Evolutionary conservation across 495 filamentous ascomycete species (phyloP).

Genomic region (Aspergillus sclerotiicarbonarius): DNA sequence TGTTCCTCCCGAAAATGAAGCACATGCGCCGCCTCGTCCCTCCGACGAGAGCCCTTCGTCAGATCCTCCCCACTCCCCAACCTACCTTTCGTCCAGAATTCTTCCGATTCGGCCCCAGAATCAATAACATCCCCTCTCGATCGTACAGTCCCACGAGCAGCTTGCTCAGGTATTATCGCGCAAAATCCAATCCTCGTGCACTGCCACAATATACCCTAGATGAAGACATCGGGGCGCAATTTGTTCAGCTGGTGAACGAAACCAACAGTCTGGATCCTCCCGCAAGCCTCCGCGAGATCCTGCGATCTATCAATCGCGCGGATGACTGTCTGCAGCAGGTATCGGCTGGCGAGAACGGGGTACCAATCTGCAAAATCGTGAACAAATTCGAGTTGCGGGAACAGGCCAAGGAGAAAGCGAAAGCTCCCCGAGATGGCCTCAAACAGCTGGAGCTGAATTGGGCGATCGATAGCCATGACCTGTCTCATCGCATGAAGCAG

Average conservation of each 20-base stretch:
- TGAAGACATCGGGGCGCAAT: constrained; percentile 51
- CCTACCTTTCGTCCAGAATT: constrained; percentile 17
- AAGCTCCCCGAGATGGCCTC: constrained; percentile 28
- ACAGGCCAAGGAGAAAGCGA: constrained; percentile 41
- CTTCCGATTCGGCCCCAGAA: constrained; percentile 12
- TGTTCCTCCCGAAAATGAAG: constrained; percentile 28
- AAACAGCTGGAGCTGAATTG: constrained; percentile 86
- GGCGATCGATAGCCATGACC: constrained; percentile 70
- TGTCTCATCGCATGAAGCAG: constrained; percentile 58
- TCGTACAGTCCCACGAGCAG: constrained; percentile 16
- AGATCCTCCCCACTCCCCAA: constrained; percentile 31
- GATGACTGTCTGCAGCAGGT: constrained; percentile 60
- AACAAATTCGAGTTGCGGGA: constrained; percentile 46
- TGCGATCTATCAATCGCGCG: constrained; percentile 47
- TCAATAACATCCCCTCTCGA: constrained; percentile 13
- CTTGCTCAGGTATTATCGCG: constrained; percentile 4
- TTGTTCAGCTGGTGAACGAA: constrained; percentile 55
- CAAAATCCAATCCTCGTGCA: neutral
- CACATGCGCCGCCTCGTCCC: constrained; percentile 39
- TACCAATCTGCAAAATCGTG: constrained; percentile 66
- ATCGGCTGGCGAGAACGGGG: constrained; percentile 26
- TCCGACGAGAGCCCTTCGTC: constrained; percentile 38
- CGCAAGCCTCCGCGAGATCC: constrained; percentile 36
- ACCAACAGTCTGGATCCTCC: constrained; percentile 49
- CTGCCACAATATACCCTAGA: constrained; percentile 36